A percentile compares a stretch with the other conserved stretches of the same genome.
Evolutionary conservation across 2,329 filamentous ascomycete species (phyloP).

Genomic region (Cadophora gregata): DNA sequence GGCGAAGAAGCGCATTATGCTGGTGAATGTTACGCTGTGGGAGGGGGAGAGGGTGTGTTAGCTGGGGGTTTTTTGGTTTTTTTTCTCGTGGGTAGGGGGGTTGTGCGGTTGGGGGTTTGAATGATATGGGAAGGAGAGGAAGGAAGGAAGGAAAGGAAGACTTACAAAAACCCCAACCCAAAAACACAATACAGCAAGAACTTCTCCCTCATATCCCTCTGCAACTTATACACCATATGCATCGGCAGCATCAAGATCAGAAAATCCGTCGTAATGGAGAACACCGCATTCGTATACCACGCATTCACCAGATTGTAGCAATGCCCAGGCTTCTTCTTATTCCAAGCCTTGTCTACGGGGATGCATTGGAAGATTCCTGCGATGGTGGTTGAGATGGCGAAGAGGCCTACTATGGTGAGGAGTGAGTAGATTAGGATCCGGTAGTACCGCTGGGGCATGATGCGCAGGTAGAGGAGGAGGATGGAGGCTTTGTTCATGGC

Average conservation of each 20-base stretch:
- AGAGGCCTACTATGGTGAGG: slow-evolving; percentile 20
- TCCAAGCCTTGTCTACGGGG: slow-evolving; percentile 29
- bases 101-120: too few species aligned
- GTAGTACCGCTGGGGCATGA: slow-evolving; percentile 26
- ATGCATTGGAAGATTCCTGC: slow-evolving; percentile 30
- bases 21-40: slow-evolving; percentile 43
- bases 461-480: slow-evolving; percentile 29
- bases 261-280: slow-evolving; percentile 30
- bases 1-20: slow-evolving; percentile 43
- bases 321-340: slow-evolving; percentile 24
- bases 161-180: slow-evolving; percentile 47
- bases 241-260: slow-evolving; percentile 29
- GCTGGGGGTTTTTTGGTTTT: neutral
- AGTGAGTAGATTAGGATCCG: slow-evolving; percentile 26
- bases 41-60: too few species aligned
- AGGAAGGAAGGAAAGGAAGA: slow-evolving; percentile 1
- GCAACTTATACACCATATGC: slow-evolving; percentile 31
- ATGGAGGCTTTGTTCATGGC: slow-evolving; percentile 29
- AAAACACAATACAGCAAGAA: slow-evolving; percentile 52
- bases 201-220: slow-evolving; percentile 46
- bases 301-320: slow-evolving; percentile 30
- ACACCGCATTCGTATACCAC: slow-evolving; percentile 30
- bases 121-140: neutral
- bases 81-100: too few species aligned
- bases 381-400: slow-evolving; percentile 25